Evolutionary conservation across 2,329 filamentous ascomycete species (phyloP), one percentile per base, ranked within the genome.

Genomic region (Parastagonospora avenae): DNA sequence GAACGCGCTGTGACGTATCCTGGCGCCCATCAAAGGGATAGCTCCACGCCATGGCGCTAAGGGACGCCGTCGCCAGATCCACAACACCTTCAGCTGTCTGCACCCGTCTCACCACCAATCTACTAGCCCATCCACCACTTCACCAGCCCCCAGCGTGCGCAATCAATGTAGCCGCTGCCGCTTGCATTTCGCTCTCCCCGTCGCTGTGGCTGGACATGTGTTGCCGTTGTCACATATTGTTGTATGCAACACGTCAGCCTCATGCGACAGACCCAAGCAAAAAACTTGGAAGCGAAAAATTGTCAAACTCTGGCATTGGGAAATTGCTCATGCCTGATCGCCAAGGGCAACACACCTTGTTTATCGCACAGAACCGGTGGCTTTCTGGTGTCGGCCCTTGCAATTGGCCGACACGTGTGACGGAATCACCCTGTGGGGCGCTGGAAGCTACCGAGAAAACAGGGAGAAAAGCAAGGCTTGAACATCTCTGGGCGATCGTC

Each of bases 391-490:
- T 32, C 12, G 35, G n/a, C 38, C 37, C 29, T 37, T 16, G 9
- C 24, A 35, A 42, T 48, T 42, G 38, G 46, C 16, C 30, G 15
- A 30, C 2, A 9, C 2, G 10, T 14, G 29, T 28, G 14, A n/a
- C 15, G 28, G 12, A 30, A 28, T 41, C 14, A 4, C 44, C 14
- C 15, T 33, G 9, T 40, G 6, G 14, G 28, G 33, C 8, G 35
- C 19, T 30, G 8, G 30, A 37, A 37, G 19, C 32, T 45, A 38
- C 24, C 30, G 30, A 35, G 31, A 9, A 37, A 42, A 9, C 30
- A 36, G 16, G 41, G 30, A 27, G 15, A 33, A 33, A 43, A 46
- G 15, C 43, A 46, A 46, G 43, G 43, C 29, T 46, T n/a, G 14
- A 14, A 6, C 15, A 16, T 32, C 28, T 24, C 16, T 24, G 24